A percentile compares a stretch with the other conserved stretches of the same genome.
Evolutionary conservation across 2,329 filamentous ascomycete genomes (phyloP).

Genomic region (Botrytis galanthina): DNA sequence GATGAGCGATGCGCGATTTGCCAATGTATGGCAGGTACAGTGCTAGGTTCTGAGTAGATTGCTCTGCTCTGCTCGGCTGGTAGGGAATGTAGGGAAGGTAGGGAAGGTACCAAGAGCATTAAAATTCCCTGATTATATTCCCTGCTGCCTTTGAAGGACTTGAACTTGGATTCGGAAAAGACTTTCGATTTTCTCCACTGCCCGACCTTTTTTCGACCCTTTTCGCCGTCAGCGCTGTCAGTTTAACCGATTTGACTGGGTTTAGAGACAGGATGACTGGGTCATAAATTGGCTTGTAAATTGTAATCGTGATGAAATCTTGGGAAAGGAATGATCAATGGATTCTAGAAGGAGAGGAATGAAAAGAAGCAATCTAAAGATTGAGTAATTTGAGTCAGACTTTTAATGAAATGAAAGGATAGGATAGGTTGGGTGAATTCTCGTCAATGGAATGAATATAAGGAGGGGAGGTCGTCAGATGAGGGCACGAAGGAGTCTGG

Average conservation of each 20-base stretch:
- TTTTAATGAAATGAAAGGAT: background rate
- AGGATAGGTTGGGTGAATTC: background rate
- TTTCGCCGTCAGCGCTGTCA: conserved; percentile 11
- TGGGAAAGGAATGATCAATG: background rate
- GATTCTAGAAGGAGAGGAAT: conserved; percentile 6
- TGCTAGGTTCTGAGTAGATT: background rate
- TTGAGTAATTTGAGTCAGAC: background rate
- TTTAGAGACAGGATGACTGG: background rate
- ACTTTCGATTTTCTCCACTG: conserved; percentile 7
- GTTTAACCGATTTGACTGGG: conserved; percentile 12
- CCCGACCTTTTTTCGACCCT: conserved; percentile 6
- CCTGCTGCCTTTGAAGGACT: background rate
- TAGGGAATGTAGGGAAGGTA: background rate
- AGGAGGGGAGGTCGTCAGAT: background rate
- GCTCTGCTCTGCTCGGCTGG: background rate
- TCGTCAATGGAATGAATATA: background rate
- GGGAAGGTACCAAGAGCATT: background rate
- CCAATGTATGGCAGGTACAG: background rate
- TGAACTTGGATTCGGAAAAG: background rate
- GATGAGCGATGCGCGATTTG: background rate
- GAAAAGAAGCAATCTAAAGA: background rate
- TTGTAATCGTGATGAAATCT: conserved; percentile 3
- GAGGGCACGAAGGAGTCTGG: background rate
- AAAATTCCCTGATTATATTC: background rate
- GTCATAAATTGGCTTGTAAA: background rate